Base-by-base conservation (phyloP, 2,329 filamentous ascomycete genomes). In the Cladophialophora exuberans region DNA sequence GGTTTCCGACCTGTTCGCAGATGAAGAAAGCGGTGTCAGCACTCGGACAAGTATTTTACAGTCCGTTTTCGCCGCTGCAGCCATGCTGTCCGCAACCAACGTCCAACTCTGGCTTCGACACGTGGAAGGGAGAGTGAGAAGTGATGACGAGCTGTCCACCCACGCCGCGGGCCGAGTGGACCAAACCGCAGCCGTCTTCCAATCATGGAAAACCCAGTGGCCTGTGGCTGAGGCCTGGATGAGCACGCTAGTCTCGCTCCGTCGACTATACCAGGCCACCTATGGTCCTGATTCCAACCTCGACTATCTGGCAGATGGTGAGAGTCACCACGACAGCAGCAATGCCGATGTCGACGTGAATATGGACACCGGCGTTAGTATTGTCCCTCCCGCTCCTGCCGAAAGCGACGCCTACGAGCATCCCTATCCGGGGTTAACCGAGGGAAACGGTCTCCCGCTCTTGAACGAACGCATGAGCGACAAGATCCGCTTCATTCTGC, bases 401-500 rank as follows among this genome's bases (percentile, higher is more conserved):
- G 30, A 31, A n/a, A 31, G 30, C 30, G 3, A 31, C 10, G 10
- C 30, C 10, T n/a, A 31, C 10, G 30, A 31, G 30, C 3, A n/a
- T n/a, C 30, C n/a, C n/a, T 31, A 9, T 31, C 30, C 30, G 30
- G 10, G n/a, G 10, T n/a, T 31, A 9, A 31, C 30, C 3, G 30
- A 31, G n/a, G 30, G 30, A 2, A 2, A 31, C 3, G 30, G 30
- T 10, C 30, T 31, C n/a, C 30, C 30, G 7, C 11, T 17, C 20
- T 15, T 50, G 31, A 50, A 50, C 26, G 31, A 41, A 42, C 13
- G 25, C 2, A 39, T 50, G n/a, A 42, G 15, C 26, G 47, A 50
- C 22, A 50, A 50, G 25, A 39, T 50, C 31, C 18, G 47, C 22
- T 50, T 50, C 23, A 20, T 42, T 18, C 35, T 50, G 3, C 20